These are phyloP conservation scores for Coniophora puteana DNA, from an alignment of 1,284 basidiomycete species.

Conservation along the genomic window DNA sequence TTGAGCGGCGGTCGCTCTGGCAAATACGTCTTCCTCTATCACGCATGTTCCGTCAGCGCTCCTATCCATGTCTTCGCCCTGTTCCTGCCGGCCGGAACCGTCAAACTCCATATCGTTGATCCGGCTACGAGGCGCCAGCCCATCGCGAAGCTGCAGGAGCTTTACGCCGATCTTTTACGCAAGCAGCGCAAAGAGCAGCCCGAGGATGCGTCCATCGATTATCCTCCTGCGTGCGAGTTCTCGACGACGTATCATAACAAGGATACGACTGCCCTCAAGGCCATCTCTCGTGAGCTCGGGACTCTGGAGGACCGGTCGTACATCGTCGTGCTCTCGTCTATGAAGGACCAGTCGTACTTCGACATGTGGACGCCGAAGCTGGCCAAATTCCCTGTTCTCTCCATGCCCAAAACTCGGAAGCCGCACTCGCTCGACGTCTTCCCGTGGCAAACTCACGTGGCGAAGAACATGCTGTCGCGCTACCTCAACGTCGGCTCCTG, in stretches of 20 bases:
- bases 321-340: conserved; percentile 83
- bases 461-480: conserved; percentile 78
- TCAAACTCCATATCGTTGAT: conserved; percentile 89
- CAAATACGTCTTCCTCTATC: conserved; percentile 92
- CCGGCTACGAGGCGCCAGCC: conserved; percentile 82
- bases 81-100: conserved; percentile 72
- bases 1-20: conserved; percentile 71
- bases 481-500: conserved; percentile 80
- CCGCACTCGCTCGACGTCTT: conserved; percentile 75
- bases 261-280: conserved; percentile 80
- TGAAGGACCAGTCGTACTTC: conserved; percentile 84
- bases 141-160: conserved; percentile 72
- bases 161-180: conserved; percentile 58
- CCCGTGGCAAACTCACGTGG: conserved; percentile 73
- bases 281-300: conserved; percentile 86
- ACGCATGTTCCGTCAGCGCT: conserved; percentile 71
- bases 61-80: conserved; percentile 89
- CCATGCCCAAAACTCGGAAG: conserved; percentile 75
- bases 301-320: conserved; percentile 66
- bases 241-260: conserved; percentile 77
- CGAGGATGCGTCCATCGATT: conserved; percentile 54
- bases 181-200: conserved; percentile 42
- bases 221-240: conserved; percentile 72
- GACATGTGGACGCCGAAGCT: conserved; percentile 73
- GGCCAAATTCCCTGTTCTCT: conserved; percentile 84